A percentile compares a stretch with the other conserved stretches of the same genome.
Conservation (phyloP, 129 eudicot genomes). For the Tagetes erecta region DNA sequence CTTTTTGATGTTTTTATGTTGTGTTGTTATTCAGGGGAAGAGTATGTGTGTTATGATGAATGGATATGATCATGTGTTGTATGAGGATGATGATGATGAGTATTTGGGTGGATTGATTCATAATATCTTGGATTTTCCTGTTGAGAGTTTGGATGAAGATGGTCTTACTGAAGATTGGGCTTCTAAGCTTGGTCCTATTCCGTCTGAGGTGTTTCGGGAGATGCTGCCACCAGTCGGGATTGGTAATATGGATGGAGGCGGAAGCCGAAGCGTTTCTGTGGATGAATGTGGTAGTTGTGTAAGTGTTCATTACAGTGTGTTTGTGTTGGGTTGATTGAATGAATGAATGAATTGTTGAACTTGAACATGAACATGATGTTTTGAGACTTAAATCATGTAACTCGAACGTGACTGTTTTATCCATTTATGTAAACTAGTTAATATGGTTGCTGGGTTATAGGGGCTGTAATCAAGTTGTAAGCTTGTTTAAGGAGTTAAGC, state of each 20-base stretch:
- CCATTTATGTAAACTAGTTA: not conserved
- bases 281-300: constrained; percentile 19
- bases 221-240: constrained; percentile 31
- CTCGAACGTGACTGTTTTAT: not conserved
- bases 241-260: constrained; percentile 8
- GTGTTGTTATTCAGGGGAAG: constrained; percentile 20
- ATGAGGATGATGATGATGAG: constrained; percentile 37
- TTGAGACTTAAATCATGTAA: not conserved
- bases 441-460: not conserved
- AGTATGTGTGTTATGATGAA: constrained; percentile 16
- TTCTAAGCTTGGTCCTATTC: constrained; percentile 57
- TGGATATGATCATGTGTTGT: constrained; percentile 25
- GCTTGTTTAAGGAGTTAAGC: not conserved
- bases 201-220: constrained; percentile 37
- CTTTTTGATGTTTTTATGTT: not conserved
- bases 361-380: not conserved
- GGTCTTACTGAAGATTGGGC: constrained; percentile 54
- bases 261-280: constrained; percentile 4
- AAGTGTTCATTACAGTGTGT: not conserved
- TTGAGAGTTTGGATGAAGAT: constrained; percentile 56
- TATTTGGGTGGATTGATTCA: constrained; percentile 35
- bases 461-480: not conserved
- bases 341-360: not conserved
- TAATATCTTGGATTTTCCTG: constrained; percentile 46
- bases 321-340: not conserved